Base-by-base conservation (phyloP, 768 basidiomycete genomes). In the Gymnopilus dilepis region DNA sequence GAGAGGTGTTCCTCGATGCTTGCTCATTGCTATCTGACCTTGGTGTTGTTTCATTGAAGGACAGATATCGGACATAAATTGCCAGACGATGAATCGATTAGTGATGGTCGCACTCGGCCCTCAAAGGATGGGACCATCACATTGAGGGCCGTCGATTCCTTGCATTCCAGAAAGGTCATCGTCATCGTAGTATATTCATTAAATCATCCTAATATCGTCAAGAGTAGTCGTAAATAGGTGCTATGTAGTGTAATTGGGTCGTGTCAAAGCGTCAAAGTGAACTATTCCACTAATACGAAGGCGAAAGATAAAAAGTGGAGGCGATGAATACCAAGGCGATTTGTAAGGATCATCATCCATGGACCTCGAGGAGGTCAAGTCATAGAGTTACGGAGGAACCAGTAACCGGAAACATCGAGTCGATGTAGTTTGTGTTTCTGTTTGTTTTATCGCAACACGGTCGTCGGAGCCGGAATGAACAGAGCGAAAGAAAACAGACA, bases 291-390 rank as follows among this genome's bases (percentile, higher is more conserved):
- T 28, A 17, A 15, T 50, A n/a, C 28, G 15, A 50, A n/a, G 19
- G 30, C 12, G 11, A 31, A 30, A n/a, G 8, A n/a, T 28, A 28
- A 31, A 50, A 15, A 28, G 6, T 30, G 6, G n/a, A 56, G 30
- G 37, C 42, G 58, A 59, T 52, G 58, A 59, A 59, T 21, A 34
- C 58, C 58, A 52, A 53, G 50, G 58, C 48, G 47, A 50, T 51
- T 51, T 51, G 48, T 51, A 52, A 28, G 58, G 52, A 59, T 59
- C 58, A 59, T 59, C 58, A 52, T 52, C 37, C 40, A 17, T 42
- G 31, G n/a, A 38, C 19, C 58, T 50, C 42, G 28, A n/a, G 19
- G 50, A 59, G 58, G 58, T 38, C 48, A 6, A 7, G 30, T 42
- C 26, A 56, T 56, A 56, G 13, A 59, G 37, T 41, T 52, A 58